Conservation (phyloP, 495 filamentous ascomycete species). For the Talaromyces trachyspermus region DNA sequence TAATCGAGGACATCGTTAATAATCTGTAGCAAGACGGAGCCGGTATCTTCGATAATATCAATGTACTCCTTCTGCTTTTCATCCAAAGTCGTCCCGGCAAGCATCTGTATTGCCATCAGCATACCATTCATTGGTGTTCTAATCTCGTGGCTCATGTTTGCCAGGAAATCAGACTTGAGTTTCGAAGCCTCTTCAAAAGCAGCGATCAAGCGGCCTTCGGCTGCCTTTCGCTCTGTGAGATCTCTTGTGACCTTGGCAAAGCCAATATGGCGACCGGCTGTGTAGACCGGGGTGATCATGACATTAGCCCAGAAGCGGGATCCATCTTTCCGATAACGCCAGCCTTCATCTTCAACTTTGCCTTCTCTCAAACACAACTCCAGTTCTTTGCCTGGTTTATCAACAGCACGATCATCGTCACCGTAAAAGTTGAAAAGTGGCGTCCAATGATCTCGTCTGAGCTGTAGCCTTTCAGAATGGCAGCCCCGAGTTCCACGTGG, state of each 20-base stretch:
- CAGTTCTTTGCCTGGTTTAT: constrained; percentile 51
- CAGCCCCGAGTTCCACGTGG: constrained; percentile 58
- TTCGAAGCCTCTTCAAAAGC: constrained; percentile 60
- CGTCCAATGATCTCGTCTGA: constrained; percentile 50
- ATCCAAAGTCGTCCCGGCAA: constrained; percentile 58
- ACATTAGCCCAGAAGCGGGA: constrained; percentile 62
- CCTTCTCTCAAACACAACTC: constrained; percentile 52
- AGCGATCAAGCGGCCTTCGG: constrained; percentile 49
- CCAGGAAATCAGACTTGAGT: constrained; percentile 60
- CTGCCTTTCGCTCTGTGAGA: constrained; percentile 52
- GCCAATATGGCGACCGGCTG: constrained; percentile 49
- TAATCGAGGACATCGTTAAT: constrained; percentile 90
- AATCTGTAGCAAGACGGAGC: constrained; percentile 72
- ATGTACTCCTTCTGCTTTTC: constrained; percentile 67
- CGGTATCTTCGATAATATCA: constrained; percentile 73
- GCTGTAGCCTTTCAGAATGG: constrained; percentile 52
- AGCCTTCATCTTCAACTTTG: constrained; percentile 57
- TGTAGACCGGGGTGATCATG: constrained; percentile 54
- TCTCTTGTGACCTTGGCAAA: constrained; percentile 62
- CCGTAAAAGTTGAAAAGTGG: constrained; percentile 58
- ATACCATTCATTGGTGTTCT: constrained; percentile 76
- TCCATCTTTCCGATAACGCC: constrained; percentile 58
- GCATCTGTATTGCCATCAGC: constrained; percentile 62
- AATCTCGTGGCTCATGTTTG: constrained; percentile 88
- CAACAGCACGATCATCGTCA: constrained; percentile 39